Evolutionary conservation across 192 early-diverging fungal species (phyloP).

Genomic region (Entomortierella chlamydospora): DNA sequence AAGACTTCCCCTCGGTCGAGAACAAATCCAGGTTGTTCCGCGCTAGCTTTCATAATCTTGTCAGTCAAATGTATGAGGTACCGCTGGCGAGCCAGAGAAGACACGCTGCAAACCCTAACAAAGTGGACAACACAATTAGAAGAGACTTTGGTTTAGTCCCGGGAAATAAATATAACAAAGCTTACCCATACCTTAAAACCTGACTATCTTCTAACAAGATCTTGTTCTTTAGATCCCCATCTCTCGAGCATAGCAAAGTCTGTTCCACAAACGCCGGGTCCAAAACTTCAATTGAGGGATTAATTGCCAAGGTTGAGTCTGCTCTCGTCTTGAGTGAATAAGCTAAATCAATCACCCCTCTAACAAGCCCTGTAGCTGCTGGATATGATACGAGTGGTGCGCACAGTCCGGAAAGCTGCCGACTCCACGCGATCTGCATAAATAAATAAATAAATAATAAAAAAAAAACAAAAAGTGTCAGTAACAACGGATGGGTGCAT

Average conservation of each 20-base stretch:
- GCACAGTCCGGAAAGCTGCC: conserved; percentile 25
- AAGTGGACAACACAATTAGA: neutral
- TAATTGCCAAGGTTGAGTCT: neutral
- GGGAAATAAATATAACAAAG: no score
- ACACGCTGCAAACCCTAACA: conserved; percentile 13
- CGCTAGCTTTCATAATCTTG: conserved; percentile 7
- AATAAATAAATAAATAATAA: neutral
- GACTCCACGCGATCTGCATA: conserved; percentile 20
- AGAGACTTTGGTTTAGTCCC: no score
- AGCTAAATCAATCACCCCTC: conserved; percentile 5
- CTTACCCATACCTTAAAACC: neutral
- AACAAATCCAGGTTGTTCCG: conserved; percentile 4
- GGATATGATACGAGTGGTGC: conserved; percentile 9
- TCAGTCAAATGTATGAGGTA: conserved; percentile 11
- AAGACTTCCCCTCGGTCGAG: conserved; percentile 3
- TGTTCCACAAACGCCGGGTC: conserved; percentile 13
- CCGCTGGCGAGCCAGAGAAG: conserved; percentile 9
- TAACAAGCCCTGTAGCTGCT: neutral
- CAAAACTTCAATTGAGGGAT: neutral
- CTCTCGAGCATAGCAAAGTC: neutral
- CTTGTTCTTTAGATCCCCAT: neutral
- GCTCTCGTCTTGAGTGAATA: conserved; percentile 1
- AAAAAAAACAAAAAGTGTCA: neutral
- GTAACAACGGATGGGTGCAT: no score
- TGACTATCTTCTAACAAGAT: neutral